These are phyloP conservation scores for Agaricus sinodeliciosus DNA, from an alignment of 768 basidiomycete genomes.

Conservation along the genomic window DNA sequence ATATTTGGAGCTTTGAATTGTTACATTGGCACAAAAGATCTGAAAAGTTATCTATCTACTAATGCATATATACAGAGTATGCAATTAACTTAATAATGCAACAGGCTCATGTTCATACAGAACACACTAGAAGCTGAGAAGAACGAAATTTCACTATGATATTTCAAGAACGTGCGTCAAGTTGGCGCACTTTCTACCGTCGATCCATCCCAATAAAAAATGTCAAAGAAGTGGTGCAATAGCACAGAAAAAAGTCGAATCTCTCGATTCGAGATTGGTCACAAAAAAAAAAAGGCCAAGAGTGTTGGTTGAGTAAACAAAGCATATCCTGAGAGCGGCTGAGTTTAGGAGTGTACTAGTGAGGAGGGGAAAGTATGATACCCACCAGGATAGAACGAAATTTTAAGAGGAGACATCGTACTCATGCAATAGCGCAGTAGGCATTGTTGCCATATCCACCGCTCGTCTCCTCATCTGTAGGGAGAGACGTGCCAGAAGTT, in stretches of 20 bases:
- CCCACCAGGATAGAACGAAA: background rate
- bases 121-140: slow-evolving; percentile 1
- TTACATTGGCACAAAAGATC: slow-evolving; percentile 28
- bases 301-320: background rate
- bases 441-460: slow-evolving; percentile 10
- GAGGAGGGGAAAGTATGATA: background rate
- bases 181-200: background rate
- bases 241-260: background rate
- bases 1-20: slow-evolving; percentile 55
- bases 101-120: background rate
- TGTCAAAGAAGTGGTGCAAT: background rate
- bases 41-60: background rate
- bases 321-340: background rate
- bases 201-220: background rate
- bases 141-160: slow-evolving; percentile 1
- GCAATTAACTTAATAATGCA: slow-evolving; percentile 6
- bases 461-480: slow-evolving; percentile 15
- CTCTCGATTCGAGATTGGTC: background rate
- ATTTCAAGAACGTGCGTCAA: slow-evolving; percentile 5
- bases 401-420: background rate
- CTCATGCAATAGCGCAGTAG: slow-evolving; percentile 20
- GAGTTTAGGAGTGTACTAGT: background rate
- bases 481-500: slow-evolving; percentile 6
- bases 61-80: slow-evolving; percentile 1
- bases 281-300: background rate